Evolutionary conservation across 768 basidiomycete genomes (phyloP), one percentile per base, ranked within the genome.

Genomic region (Leccinum obscurum): DNA sequence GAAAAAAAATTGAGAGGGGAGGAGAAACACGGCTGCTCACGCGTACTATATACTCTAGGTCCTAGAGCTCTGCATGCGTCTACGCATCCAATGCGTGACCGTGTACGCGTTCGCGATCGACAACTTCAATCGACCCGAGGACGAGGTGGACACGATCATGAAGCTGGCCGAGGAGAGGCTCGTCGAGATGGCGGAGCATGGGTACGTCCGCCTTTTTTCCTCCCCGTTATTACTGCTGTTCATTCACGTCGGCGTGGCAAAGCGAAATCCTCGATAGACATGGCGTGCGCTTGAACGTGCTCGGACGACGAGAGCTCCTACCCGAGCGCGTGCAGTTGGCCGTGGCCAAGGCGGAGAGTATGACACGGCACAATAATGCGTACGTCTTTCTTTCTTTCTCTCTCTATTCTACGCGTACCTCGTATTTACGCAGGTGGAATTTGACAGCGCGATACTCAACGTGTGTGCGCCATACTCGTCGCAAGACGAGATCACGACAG

Each of bases 51-150:
- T 35, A 9, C 49, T n/a, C 48, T 63, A 98, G 95, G 81, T 93
- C 57, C 77, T 98, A 17, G 92, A 95, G 72, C 80, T 95, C 30
- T 95, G 95, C 67, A 77, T 96, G 22, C 78, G 82, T 1, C 81
- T 99, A n/a, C 77, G 85, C 13, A 81, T 99, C 52, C 81, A 78
- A 60, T 93, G 90, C 61, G 94, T 98, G 26, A 88, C 93, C 2
- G 92, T 89, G n/a, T 99, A 96, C 67, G 93, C 94, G n/a, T 99
- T 99, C 75, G 85, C 95, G 1, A 94, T 98, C 61, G 96, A 98
- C 67, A 99, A 98, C 76, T 98, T 98, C 77, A 92, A 92, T 62
- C 84, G 97, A 22, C 82, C 89, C 1, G 78, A 83, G 56, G 88
- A 88, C 4, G 97, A 99, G 72, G 93, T 99, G 2, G 85, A 89